Conservation (phyloP, 2,329 filamentous ascomycete genomes). For the Verticillium nubilum region DNA sequence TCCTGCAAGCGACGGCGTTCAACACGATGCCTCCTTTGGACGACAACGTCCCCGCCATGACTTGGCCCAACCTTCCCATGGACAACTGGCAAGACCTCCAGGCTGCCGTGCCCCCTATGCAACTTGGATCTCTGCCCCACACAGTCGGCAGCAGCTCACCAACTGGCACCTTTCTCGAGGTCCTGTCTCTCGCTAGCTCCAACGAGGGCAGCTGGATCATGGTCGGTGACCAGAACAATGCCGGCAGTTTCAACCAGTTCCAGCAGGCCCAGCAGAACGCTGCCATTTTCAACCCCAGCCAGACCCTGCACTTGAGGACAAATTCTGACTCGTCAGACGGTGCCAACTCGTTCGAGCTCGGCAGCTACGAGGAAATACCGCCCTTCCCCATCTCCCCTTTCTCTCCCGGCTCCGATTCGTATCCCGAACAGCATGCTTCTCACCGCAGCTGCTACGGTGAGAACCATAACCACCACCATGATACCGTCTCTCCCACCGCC, state of each 20-base stretch:
- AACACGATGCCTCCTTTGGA: slow-evolving; percentile 51
- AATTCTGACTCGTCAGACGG: slow-evolving; percentile 81
- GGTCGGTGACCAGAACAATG: slow-evolving; percentile 49
- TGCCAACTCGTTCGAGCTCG: slow-evolving; percentile 59
- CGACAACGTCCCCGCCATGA: slow-evolving; percentile 47
- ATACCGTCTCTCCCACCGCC: slow-evolving; percentile 62
- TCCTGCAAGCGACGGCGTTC: slow-evolving; percentile 60
- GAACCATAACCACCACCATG: slow-evolving; percentile 34
- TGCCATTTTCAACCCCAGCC: slow-evolving; percentile 85
- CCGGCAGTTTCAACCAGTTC: slow-evolving; percentile 64
- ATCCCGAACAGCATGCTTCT: slow-evolving; percentile 49
- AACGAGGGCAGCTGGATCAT: slow-evolving; percentile 85
- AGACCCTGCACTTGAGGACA: slow-evolving; percentile 83
- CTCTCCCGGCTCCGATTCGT: slow-evolving; percentile 76
- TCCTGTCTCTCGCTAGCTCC: slow-evolving; percentile 73
- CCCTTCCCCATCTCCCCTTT: slow-evolving; percentile 70
- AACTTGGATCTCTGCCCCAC: slow-evolving; percentile 45
- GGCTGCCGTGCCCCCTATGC: slow-evolving; percentile 40
- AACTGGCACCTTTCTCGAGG: slow-evolving; percentile 65
- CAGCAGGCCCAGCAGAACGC: slow-evolving; percentile 42
- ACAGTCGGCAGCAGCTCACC: slow-evolving; percentile 41
- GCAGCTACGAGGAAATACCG: slow-evolving; percentile 75
- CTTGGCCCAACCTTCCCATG: slow-evolving; percentile 57
- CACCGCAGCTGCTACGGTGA: slow-evolving; percentile 61
- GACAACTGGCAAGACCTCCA: slow-evolving; percentile 79